Base-by-base conservation (phyloP, 768 basidiomycete genomes). In the Favolaschia claudopus region DNA sequence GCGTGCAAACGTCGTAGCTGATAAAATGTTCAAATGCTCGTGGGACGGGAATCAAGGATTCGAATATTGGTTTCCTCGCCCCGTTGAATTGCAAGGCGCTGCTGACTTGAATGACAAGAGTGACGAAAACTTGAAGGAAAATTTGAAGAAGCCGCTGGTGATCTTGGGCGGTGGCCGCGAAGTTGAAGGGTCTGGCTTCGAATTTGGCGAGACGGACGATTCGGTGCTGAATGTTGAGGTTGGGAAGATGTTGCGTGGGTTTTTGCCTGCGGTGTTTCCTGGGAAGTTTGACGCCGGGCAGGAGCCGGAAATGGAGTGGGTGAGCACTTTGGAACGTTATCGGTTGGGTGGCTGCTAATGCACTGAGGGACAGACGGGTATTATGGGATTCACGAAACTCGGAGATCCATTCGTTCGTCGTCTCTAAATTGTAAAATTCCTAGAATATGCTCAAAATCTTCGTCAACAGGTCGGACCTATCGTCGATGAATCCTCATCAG, bases 41-140 rank as follows among this genome's bases (percentile, higher is more conserved):
- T 88, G 84, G 85, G 75, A 61, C 59, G 84, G 74, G 54, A 80
- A 76, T 68, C 76, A 83, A 60, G 85, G 83, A 0, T 82, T 76
- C 66, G 89, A 92, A 63, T 95, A 94, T 69, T 93, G 90, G 89
- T 93, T 95, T 68, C 88, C 91, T n/a, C 81, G 92, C 14, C 85
- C 85, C 0, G 51, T 79, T 22, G 14, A 36, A n/a, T 36, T 59
- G 67, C 50, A 57, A 47, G 53, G 55, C 28, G 8, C 29, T 22
- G 43, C 58, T 14, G 45, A 69, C 14, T 49, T 62, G 2, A 67
- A 66, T 1, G 68, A 70, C n/a, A n/a, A n/a, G n/a, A n/a, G n/a
- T n/a, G n/a, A n/a, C n/a, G n/a, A n/a, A n/a, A n/a, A n/a, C n/a
- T n/a, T n/a, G n/a, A n/a, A n/a, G n/a, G n/a, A n/a, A n/a, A n/a